A percentile compares a stretch with the other conserved stretches of the same genome.
phyloP scores from a whole-genome alignment of 768 basidiomycete species.

The Kwoniella europaea region DNA sequence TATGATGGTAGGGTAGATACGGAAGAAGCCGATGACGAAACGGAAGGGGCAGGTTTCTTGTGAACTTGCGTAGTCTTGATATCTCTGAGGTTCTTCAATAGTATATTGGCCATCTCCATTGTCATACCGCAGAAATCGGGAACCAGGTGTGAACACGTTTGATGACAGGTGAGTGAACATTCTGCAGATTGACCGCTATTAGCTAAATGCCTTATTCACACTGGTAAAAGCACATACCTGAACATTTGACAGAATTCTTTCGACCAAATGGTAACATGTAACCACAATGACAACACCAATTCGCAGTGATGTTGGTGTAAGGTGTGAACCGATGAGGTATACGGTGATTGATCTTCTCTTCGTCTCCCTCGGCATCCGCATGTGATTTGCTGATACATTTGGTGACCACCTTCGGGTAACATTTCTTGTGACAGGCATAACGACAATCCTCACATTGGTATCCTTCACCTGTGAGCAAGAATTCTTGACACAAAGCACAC shows the following conservation, averaged over 20 bases:
- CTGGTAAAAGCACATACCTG: constrained; percentile 58
- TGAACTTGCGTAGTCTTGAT: constrained; percentile 68
- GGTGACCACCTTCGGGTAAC: constrained; percentile 97
- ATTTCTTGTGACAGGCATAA: constrained; percentile 99
- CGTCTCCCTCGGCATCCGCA: constrained; percentile 84
- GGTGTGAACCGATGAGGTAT: constrained; percentile 98
- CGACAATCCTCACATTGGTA: constrained; percentile 99
- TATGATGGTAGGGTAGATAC: constrained; percentile 41
- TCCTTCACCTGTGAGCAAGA: constrained; percentile 94
- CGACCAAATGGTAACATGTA: constrained; percentile 96
- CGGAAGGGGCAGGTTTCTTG: constrained; percentile 49
- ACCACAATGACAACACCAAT: constrained; percentile 99
- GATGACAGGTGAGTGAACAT: constrained; percentile 95
- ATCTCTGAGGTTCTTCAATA: constrained; percentile 86
- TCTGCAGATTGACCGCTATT: constrained; percentile 60
- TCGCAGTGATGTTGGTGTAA: constrained; percentile 93
- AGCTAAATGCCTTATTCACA: constrained; percentile 1
- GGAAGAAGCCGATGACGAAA: constrained; percentile 44
- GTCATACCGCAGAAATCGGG: constrained; percentile 99
- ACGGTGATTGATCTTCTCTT: constrained; percentile 98
- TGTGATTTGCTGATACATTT: constrained; percentile 99
- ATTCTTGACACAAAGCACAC: constrained; percentile 97
- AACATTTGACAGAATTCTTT: constrained; percentile 94
- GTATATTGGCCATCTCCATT: constrained; percentile 96
- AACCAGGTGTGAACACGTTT: constrained; percentile 94